phyloP scores from a whole-genome alignment of 768 basidiomycete genomes.

The Trametes villosa region DNA sequence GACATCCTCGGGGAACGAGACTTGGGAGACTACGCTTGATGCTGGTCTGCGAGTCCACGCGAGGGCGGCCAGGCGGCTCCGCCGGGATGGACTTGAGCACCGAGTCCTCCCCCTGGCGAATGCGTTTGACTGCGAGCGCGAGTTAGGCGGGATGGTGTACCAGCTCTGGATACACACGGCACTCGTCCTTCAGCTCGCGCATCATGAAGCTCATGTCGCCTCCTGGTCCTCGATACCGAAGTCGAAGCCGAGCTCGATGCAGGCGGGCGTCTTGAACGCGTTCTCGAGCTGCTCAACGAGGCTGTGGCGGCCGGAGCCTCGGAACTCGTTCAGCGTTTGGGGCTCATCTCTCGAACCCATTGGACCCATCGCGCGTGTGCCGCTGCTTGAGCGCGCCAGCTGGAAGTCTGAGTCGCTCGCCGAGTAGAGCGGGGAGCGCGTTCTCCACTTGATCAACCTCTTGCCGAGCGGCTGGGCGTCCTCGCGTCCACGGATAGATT shows the following conservation, averaged over 20 bases:
- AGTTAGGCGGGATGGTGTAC: constrained; percentile 61
- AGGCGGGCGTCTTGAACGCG: constrained; percentile 78
- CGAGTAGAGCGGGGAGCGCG: no score
- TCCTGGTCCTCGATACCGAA: constrained; percentile 42
- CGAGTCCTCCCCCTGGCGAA: constrained; percentile 41
- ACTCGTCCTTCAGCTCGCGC: constrained; percentile 36
- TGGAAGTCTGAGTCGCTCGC: no score
- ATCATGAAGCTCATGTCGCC: constrained; percentile 30
- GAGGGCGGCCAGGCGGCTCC: constrained; percentile 37
- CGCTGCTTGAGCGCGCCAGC: no score
- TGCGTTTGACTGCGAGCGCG: constrained; percentile 42
- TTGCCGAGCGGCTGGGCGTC: no score
- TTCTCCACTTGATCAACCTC: no score
- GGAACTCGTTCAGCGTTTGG: constrained; percentile 67
- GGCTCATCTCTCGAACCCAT: constrained; percentile 87
- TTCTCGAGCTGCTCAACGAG: constrained; percentile 83
- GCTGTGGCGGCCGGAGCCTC: constrained; percentile 67
- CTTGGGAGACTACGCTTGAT: constrained; percentile 36
- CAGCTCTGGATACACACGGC: constrained; percentile 37
- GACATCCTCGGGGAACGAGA: constrained; percentile 10
- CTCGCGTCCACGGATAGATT: no score
- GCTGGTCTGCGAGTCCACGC: constrained; percentile 50
- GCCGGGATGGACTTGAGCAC: constrained; percentile 36
- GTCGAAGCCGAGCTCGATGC: constrained; percentile 59
- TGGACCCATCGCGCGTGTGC: constrained; percentile 75